Conservation (phyloP, 208 protist genomes). For the Trypanosoma avium region DNA sequence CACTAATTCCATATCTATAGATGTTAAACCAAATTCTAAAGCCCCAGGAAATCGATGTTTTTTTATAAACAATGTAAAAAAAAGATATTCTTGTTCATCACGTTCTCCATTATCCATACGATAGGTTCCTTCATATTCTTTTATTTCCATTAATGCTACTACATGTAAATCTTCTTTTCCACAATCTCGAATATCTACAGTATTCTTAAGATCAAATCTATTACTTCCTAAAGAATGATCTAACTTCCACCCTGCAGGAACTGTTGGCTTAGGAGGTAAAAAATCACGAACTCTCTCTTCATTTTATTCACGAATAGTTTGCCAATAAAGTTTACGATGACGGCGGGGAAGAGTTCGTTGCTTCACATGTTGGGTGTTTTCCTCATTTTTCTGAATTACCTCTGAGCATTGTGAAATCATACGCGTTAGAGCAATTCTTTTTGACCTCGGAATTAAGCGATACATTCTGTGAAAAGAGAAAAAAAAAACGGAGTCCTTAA, state of each 20-base stretch:
- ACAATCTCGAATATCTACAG: slow-evolving; percentile 58
- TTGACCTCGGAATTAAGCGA: background rate
- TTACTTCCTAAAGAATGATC: slow-evolving; percentile 50
- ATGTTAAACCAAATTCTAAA: slow-evolving; percentile 81
- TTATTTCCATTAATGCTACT: slow-evolving; percentile 69
- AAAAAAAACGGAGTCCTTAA: too few species aligned
- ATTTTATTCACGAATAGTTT: slow-evolving; percentile 59
- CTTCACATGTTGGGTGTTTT: background rate
- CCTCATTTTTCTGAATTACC: background rate
- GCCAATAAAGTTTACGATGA: slow-evolving; percentile 34
- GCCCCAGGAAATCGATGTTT: slow-evolving; percentile 59
- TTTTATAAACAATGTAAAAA: slow-evolving; percentile 74
- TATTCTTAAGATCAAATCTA: slow-evolving; percentile 75
- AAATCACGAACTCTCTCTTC: slow-evolving; percentile 85
- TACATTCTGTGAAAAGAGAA: slow-evolving; percentile 8
- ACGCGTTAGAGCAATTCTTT: background rate
- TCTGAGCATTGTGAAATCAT: slow-evolving; percentile 8
- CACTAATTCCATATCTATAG: slow-evolving; percentile 89
- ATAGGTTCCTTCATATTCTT: slow-evolving; percentile 81
- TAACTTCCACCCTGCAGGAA: slow-evolving; percentile 69
- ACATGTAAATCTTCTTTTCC: slow-evolving; percentile 69
- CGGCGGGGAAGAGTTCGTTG: slow-evolving; percentile 8
- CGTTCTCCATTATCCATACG: slow-evolving; percentile 87
- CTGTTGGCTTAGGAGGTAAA: slow-evolving; percentile 57
- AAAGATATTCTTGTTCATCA: slow-evolving; percentile 83